Evolutionary conservation across 2,329 filamentous ascomycete species (phyloP), one percentile per base, ranked within the genome.

Genomic region (Pseudocercospora fijiensis): DNA sequence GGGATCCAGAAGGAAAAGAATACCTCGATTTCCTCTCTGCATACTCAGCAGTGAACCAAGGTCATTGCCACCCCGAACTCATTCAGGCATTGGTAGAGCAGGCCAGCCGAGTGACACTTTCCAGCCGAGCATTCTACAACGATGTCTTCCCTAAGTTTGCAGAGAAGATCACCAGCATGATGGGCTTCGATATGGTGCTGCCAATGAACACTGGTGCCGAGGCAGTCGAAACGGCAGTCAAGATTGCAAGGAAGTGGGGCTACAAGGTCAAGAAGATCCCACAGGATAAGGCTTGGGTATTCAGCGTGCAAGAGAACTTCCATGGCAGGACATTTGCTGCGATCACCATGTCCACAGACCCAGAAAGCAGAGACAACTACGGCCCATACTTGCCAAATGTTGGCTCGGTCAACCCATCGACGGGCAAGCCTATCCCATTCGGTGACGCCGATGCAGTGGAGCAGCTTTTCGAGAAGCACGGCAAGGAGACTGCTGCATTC

Each of bases 201-300:
- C 94, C 94, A 69, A 97, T 98, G 93, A 97, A 97, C 83, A 98
- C 94, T 1, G 94, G 94, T 64, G 94, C 94, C 22, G 94, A 98
- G 80, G 94, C 94, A 8, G 92, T 96, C 37, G 94, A 98, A 84
- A 97, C 94, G 0, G 93, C 90, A 11, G 88, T 98, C 80, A 98
- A 98, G 84, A 88, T 98, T 79, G 94, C 94, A 64, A 86, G 94
- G 70, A 98, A 98, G 80, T 98, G 94, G 94, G 93, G 92, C 4
- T 97, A 97, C 84, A 97, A 96, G 81, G 88, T 91, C 76, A 97
- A 98, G 85, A 88, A 89, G 22, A 94, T 98, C 67, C 88, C 91
- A 5, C 83, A 91, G 77, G 88, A 90, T 75, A 87, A 95, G 82
- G 94, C 94, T 8, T 78, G 95, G 68, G 86, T 98, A 41, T 90